Base-by-base conservation (phyloP, 345 rosid species). In the Microcos paniculata region DNA sequence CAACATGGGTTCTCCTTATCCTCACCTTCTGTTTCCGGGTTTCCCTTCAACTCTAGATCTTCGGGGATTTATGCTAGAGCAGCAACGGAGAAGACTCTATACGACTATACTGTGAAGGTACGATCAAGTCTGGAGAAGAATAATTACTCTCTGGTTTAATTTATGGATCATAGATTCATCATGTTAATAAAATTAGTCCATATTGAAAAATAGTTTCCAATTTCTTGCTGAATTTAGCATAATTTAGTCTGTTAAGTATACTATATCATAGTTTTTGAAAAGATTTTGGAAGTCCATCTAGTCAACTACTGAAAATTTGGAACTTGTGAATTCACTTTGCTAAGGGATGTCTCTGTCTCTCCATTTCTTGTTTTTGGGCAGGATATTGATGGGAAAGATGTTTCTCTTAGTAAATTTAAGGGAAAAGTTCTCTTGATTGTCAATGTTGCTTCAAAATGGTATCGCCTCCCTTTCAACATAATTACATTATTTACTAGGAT, bases 391-490 rank as follows among this genome's bases (percentile, higher is more conserved):
- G 93, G 89, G 63, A 90, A 88, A 24, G 92, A 96, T 80, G 94
- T 91, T 71, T 67, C 96, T 78, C 88, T 93, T 78, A 84, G 84
- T 82, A 87, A 84, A 40, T 96, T 89, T 66, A 96, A 93, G 86
- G 97, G 97, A 62, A 93, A 92, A 80, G 91, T 77, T 81, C 87
- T 96, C 66, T 82, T 96, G 87, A 89, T 96, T 18, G 97, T 93
- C 55, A 96, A 96, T 74, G 99, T 96, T 42, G 99, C 99, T 85
- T 96, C 99, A 6, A 91, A 81, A 87, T 96, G 99, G 97, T 92
- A 86, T 26, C 13, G 49, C 42, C 63, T 63, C 35, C 51, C 31
- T 31, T 52, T 46, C 33, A 71, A 26, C 18, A 19, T 35, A 18
- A 53, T 66, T 46, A 1, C 42, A 15, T 13, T 8, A 64, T 45